phyloP scores from a whole-genome alignment of 2,329 filamentous ascomycete genomes.

The Trichophyton simii region DNA sequence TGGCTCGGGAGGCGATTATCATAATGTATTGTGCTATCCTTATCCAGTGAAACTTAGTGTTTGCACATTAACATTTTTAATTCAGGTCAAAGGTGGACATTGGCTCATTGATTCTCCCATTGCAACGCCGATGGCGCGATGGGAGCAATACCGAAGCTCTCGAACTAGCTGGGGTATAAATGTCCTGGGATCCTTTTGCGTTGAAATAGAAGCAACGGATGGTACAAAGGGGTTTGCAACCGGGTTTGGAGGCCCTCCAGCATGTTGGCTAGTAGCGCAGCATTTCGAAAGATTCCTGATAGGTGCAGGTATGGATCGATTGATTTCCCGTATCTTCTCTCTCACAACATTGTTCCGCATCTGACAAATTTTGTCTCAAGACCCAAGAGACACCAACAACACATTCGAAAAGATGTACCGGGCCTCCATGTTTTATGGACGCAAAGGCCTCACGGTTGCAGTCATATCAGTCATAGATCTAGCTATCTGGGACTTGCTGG shows the following conservation, averaged over 20 bases:
- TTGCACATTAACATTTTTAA: neutral
- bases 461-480: conserved; percentile 92
- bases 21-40: conserved; percentile 60
- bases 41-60: neutral
- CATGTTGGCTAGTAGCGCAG: conserved; percentile 85
- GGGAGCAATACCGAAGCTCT: conserved; percentile 76
- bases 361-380: conserved; percentile 29
- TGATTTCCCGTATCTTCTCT: neutral
- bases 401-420: conserved; percentile 96
- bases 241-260: conserved; percentile 83
- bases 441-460: conserved; percentile 79
- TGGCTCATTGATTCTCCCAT: conserved; percentile 90
- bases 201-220: conserved; percentile 79
- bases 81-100: conserved; percentile 37
- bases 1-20: conserved; percentile 50
- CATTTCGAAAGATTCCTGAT: conserved; percentile 89
- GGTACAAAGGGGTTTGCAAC: conserved; percentile 91
- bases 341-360: neutral
- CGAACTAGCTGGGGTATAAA: conserved; percentile 94
- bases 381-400: conserved; percentile 81
- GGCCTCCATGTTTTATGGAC: conserved; percentile 89
- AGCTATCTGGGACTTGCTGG: conserved; percentile 81
- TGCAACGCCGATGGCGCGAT: conserved; percentile 81
- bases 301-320: conserved; percentile 46
- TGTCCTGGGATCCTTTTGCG: conserved; percentile 78